These are phyloP conservation scores for Litchi chinensis DNA, from an alignment of 345 rosid genomes.

Conservation along the genomic window DNA sequence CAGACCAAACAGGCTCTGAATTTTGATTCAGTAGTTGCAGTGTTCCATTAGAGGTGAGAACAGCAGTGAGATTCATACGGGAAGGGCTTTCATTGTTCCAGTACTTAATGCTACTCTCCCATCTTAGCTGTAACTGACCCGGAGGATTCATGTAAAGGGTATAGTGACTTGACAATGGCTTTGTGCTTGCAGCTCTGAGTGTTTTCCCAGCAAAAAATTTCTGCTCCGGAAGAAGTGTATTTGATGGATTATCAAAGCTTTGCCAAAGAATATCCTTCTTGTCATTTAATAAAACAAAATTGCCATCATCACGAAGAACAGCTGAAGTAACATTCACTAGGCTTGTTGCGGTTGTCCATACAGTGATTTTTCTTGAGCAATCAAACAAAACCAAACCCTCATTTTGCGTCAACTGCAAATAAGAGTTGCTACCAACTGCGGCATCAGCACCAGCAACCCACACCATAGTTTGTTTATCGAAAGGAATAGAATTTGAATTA, in stretches of 20 bases:
- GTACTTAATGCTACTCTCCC: constrained; percentile 64
- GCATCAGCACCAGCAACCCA: constrained; percentile 81
- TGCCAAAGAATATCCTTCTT: constrained; percentile 60
- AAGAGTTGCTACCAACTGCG: constrained; percentile 55
- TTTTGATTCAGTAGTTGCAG: constrained; percentile 48
- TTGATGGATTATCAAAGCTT: constrained; percentile 70
- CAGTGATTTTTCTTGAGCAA: constrained; percentile 36
- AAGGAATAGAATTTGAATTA: constrained; percentile 59
- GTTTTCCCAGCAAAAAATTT: constrained; percentile 36
- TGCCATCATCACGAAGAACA: constrained; percentile 66
- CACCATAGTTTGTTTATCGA: constrained; percentile 46
- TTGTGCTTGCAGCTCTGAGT: constrained; percentile 66
- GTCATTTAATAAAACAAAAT: constrained; percentile 56
- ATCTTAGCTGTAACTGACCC: constrained; percentile 60
- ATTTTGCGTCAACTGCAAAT: constrained; percentile 55
- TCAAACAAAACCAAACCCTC: constrained; percentile 77
- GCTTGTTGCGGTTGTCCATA: constrained; percentile 65
- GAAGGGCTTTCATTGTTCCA: constrained; percentile 56
- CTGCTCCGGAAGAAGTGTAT: constrained; percentile 82
- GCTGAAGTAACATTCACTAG: constrained; percentile 60
- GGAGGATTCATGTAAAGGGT: constrained; percentile 58
- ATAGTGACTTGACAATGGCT: constrained; percentile 68
- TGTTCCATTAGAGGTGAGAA: constrained; percentile 62
- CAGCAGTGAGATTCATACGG: constrained; percentile 48
- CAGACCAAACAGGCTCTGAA: constrained; percentile 54